Percentiles rank a stretch among this genome's conserved stretches.
Evolutionary conservation across 208 protist genomes (phyloP).

Genomic region (Porcisia hertigi): DNA sequence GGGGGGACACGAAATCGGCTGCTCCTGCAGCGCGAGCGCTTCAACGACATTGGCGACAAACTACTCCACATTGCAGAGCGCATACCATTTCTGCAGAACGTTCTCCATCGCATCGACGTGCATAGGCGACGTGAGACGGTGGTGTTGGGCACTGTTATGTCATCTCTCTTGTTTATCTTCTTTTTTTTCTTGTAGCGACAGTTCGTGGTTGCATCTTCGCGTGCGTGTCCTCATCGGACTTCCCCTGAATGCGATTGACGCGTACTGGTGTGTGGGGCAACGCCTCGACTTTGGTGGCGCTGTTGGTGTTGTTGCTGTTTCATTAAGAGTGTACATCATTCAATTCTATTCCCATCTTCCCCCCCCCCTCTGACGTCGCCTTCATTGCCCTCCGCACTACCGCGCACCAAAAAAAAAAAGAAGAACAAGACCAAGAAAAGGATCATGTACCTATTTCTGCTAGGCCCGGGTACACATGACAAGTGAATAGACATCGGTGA

Average conservation of each 20-base stretch:
- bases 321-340: background rate
- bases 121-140: slow-evolving; percentile 66
- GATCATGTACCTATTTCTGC: background rate
- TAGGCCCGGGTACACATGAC: background rate
- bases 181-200: slow-evolving; percentile 61
- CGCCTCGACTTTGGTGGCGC: background rate
- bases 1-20: slow-evolving; percentile 56
- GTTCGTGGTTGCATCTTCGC: background rate
- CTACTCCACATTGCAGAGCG: slow-evolving; percentile 69
- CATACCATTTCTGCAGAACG: slow-evolving; percentile 71
- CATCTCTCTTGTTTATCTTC: slow-evolving; percentile 60
- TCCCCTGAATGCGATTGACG: background rate
- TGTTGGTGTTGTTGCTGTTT: background rate
- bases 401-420: background rate
- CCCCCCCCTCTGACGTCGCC: background rate
- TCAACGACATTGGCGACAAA: slow-evolving; percentile 54
- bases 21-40: slow-evolving; percentile 68
- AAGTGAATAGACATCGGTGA: background rate
- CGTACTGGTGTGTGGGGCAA: background rate
- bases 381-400: background rate
- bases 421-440: slow-evolving; percentile 1
- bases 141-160: slow-evolving; percentile 62
- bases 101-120: slow-evolving; percentile 70
- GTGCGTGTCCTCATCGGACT: background rate
- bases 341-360: background rate